Evolutionary conservation across 2,329 filamentous ascomycete genomes (phyloP).

Genomic region (Aspergillus ibericus): DNA sequence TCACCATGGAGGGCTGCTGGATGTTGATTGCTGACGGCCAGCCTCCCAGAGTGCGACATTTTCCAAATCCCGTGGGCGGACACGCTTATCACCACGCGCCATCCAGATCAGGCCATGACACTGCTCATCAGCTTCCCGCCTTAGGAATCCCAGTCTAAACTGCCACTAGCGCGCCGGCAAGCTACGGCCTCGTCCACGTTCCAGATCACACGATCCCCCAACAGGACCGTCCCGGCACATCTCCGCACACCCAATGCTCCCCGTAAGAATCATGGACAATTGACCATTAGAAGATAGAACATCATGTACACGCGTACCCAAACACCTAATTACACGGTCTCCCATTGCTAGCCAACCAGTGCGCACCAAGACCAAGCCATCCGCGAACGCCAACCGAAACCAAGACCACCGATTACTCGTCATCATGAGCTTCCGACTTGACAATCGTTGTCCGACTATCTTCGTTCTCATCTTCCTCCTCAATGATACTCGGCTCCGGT

Average conservation of each 20-base stretch:
- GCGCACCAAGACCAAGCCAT: not conserved
- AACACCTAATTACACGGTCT: not conserved
- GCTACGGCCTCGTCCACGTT: not conserved
- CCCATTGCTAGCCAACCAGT: not conserved
- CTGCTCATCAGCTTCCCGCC: not conserved
- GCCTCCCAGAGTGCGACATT: not conserved
- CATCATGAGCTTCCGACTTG: conserved; percentile 33
- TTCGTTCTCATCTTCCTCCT: conserved; percentile 41
- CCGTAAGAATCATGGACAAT: no score
- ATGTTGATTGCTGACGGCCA: no score
- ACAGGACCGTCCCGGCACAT: not conserved
- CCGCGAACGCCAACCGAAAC: conserved; percentile 20
- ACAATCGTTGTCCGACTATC: conserved; percentile 34
- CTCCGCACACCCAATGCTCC: no score
- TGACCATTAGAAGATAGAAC: not conserved
- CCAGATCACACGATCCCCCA: not conserved
- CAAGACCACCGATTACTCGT: conserved; percentile 16
- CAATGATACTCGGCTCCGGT: conserved; percentile 37
- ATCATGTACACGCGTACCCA: conserved; percentile 14
- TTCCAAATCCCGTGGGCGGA: not conserved
- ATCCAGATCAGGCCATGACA: conserved; percentile 12
- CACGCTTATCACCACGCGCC: not conserved
- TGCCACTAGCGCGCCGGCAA: not conserved
- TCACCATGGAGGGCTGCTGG: no score
- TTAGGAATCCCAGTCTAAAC: conserved; percentile 1